Conservation (phyloP, 1,139 yeast genomes). For the Geotrichum bryndzae region DNA sequence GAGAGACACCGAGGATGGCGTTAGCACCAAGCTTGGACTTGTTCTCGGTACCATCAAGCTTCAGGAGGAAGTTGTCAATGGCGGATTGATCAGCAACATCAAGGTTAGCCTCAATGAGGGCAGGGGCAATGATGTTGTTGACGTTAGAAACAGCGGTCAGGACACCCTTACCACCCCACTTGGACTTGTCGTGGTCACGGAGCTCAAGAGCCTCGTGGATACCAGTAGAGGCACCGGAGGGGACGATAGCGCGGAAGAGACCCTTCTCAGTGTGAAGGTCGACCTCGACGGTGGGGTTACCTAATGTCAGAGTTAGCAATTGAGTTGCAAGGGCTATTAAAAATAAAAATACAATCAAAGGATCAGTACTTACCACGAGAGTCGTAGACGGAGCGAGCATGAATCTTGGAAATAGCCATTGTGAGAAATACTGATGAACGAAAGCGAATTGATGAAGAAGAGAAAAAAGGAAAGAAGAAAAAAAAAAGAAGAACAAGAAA, state of each 20-base stretch:
- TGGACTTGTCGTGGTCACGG: slow-evolving; percentile 89
- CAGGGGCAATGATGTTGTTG: slow-evolving; percentile 84
- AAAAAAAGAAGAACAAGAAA: neutral
- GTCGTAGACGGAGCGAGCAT: slow-evolving; percentile 92
- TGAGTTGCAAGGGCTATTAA: neutral
- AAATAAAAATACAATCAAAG: neutral
- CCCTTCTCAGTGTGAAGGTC: slow-evolving; percentile 83
- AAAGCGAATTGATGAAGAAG: neutral
- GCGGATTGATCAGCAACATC: slow-evolving; percentile 74
- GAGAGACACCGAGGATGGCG: slow-evolving; percentile 90
- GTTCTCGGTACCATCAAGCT: slow-evolving; percentile 89
- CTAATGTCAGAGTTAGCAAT: neutral
- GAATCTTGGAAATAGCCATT: slow-evolving; percentile 60
- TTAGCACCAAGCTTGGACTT: slow-evolving; percentile 93
- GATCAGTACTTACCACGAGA: slow-evolving; percentile 51
- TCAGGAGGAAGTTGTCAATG: slow-evolving; percentile 69
- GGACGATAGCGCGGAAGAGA: slow-evolving; percentile 85
- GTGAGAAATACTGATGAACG: neutral
- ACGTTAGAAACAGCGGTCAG: slow-evolving; percentile 87
- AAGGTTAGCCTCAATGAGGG: slow-evolving; percentile 63
- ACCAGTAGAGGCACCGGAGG: slow-evolving; percentile 97
- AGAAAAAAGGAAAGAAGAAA: neutral
- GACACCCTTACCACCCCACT: slow-evolving; percentile 97
- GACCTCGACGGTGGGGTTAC: slow-evolving; percentile 93
- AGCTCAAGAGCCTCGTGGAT: slow-evolving; percentile 90